Conservation (phyloP, 1,284 basidiomycete genomes). For the Cystobasidiaceae sp. region DNA sequence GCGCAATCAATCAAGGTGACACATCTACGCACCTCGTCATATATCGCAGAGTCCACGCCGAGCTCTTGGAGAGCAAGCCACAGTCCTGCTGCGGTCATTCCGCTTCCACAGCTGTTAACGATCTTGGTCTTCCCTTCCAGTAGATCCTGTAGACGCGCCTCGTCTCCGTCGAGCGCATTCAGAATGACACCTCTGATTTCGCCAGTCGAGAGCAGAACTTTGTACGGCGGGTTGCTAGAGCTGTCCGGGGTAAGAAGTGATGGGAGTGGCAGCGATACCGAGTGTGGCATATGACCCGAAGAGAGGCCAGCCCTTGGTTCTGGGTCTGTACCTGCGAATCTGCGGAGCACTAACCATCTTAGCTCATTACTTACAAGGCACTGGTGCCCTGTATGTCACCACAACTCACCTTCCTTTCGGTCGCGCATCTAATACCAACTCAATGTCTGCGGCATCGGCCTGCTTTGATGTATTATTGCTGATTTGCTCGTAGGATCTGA, state of each 20-base stretch:
- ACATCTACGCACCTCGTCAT: slow-evolving; percentile 66
- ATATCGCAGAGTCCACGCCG: slow-evolving; percentile 61
- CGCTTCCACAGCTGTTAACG: slow-evolving; percentile 58
- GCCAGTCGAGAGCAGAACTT: slow-evolving; percentile 57
- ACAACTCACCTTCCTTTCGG: slow-evolving; percentile 65
- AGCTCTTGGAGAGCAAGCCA: slow-evolving; percentile 78
- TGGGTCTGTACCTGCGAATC: slow-evolving; percentile 71
- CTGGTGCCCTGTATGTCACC: no score
- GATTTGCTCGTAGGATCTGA: slow-evolving; percentile 66
- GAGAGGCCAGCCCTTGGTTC: slow-evolving; percentile 84
- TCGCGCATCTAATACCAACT: slow-evolving; percentile 83
- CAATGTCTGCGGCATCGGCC: slow-evolving; percentile 51
- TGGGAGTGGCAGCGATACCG: slow-evolving; percentile 77
- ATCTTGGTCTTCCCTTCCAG: slow-evolving; percentile 58
- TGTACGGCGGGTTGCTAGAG: slow-evolving; percentile 52
- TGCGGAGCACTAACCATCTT: no score
- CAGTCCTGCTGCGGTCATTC: slow-evolving; percentile 91
- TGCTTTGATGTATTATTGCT: slow-evolving; percentile 62
- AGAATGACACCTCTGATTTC: slow-evolving; percentile 61
- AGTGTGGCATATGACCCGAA: slow-evolving; percentile 88
- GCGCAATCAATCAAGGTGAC: slow-evolving; percentile 19
- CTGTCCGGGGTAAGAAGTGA: slow-evolving; percentile 60
- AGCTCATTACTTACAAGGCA: no score
- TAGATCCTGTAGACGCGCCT: slow-evolving; percentile 50
- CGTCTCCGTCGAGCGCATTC: slow-evolving; percentile 56